Evolutionary conservation across 495 filamentous ascomycete species (phyloP).

Genomic region (Aspergillus bridgeri): DNA sequence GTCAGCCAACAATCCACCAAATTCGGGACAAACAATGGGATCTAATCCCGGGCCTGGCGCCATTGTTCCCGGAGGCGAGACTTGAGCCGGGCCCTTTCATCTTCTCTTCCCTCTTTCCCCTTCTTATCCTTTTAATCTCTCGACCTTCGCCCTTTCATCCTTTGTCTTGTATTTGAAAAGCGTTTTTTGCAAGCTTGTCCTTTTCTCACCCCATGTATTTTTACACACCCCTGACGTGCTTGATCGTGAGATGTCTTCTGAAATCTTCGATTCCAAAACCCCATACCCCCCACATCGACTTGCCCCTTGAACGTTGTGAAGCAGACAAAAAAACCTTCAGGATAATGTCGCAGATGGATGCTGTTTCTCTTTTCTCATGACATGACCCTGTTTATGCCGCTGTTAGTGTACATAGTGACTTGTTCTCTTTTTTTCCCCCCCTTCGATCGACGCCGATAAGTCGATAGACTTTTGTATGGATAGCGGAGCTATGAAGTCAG

Average conservation of each 20-base stretch:
- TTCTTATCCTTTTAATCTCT: constrained; percentile 16
- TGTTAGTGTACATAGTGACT: constrained; percentile 45
- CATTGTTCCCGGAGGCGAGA: constrained; percentile 30
- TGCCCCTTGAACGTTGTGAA: constrained; percentile 12
- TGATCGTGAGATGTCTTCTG: constrained; percentile 20
- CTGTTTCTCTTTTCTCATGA: constrained; percentile 15
- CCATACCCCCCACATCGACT: constrained; percentile 14
- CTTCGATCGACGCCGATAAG: constrained; percentile 14
- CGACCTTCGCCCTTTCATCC: constrained; percentile 3
- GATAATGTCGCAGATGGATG: constrained; percentile 28
- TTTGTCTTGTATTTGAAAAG: constrained; percentile 40
- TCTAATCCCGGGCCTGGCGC: constrained; percentile 33
- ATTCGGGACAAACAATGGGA: constrained; percentile 30
- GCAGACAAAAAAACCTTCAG: constrained; percentile 15
- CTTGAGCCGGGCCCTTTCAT: constrained; percentile 30
- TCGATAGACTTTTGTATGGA: constrained; percentile 35
- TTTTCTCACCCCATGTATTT: constrained; percentile 33
- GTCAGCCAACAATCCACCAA: constrained; percentile 29
- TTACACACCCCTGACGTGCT: constrained; percentile 29
- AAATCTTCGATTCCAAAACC: constrained; percentile 8
- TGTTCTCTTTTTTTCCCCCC: constrained; percentile 19
- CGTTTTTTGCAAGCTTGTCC: constrained; percentile 32
- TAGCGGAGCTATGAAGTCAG: constrained; percentile 43
- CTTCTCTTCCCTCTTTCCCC: constrained; percentile 23
- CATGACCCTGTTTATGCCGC: constrained; percentile 24